phyloP scores from a whole-genome alignment of 1,139 yeast genomes.

The Fermentozyma sake region DNA sequence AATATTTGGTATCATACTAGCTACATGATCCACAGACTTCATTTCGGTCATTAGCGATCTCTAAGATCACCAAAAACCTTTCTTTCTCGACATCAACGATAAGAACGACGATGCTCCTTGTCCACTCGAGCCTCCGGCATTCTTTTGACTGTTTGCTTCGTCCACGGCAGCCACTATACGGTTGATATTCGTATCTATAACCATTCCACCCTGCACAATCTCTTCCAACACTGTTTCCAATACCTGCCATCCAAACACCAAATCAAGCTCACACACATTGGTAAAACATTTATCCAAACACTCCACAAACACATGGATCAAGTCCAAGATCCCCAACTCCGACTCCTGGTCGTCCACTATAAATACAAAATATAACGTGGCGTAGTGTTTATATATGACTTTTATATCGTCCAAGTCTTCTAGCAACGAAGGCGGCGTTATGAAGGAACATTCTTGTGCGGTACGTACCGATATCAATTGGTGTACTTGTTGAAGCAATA shows the following conservation, averaged over 20 bases:
- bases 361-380: constrained; percentile 90
- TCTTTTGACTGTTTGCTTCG: constrained; percentile 51
- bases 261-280: constrained; percentile 91
- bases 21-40: too few relatives aligned
- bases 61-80: constrained; percentile 46
- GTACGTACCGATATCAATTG: constrained; percentile 65
- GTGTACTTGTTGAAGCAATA: constrained; percentile 70
- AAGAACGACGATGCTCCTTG: constrained; percentile 25
- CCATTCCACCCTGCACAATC: constrained; percentile 97
- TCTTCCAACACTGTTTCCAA: constrained; percentile 88
- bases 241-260: constrained; percentile 97
- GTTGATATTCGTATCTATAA: constrained; percentile 84
- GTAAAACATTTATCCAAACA: constrained; percentile 88
- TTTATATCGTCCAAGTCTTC: constrained; percentile 76
- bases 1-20: too few relatives aligned
- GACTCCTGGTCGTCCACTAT: constrained; percentile 95
- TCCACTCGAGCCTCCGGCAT: constrained; percentile 7
- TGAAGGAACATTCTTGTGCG: constrained; percentile 72
- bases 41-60: too few relatives aligned
- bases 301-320: constrained; percentile 96
- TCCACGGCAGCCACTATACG: constrained; percentile 82
- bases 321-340: constrained; percentile 87
- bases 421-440: constrained; percentile 73
- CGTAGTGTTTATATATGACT: constrained; percentile 90
- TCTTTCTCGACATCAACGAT: constrained; percentile 42